Evolutionary conservation across 1,139 yeast species (phyloP), one percentile per base, ranked within the genome.

Genomic region (Blastobotrys malaysiensis): DNA sequence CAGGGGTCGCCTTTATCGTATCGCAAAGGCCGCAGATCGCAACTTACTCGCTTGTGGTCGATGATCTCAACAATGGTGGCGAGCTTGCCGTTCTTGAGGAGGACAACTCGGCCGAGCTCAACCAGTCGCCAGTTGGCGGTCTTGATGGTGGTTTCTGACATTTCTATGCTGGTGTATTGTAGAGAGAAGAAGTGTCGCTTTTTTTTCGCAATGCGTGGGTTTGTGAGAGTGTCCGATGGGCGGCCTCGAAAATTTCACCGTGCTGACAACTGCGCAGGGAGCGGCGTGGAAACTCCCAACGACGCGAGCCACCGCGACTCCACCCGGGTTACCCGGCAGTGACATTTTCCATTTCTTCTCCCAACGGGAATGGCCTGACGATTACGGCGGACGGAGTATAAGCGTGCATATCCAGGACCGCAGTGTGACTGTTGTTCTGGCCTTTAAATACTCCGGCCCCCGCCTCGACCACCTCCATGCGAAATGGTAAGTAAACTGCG

Each of bases 111-210:
- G 77, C 99, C 99, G 75, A 91, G 88, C 84, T 93, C 97, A 77
- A 95, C 99, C 77, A 83, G 86, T 87, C 97, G 89, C 98, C 97
- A 91, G 91, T 88, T 88, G 79, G 96, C 83, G 77, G 96, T 88
- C 83, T 88, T 87, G 78, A 91, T 95, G 75, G 87, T 80, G 76
- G 96, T 75, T 73, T 80, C 80, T 69, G 39, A 31, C 39, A 31
- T 31, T 31, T 31, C 39, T 31, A 31, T 31, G 39, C 39, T 31
- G 39, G 39, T 31, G 39, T 31, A 31, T 31, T 31, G 39, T n/a
- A 31, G 39, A 31, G 36, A 13, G 39, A 31, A 31, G 16, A n/a
- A 31, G 39, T 31, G 39, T 31, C 39, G 39, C 39, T 31, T 31
- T 31, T 31, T 31, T 31, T 31, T 31, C 39, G 39, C 14, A 31